Evolutionary conservation across 805 yeast genomes (phyloP).

Genomic region (Wickerhamiella allomyrinae): DNA sequence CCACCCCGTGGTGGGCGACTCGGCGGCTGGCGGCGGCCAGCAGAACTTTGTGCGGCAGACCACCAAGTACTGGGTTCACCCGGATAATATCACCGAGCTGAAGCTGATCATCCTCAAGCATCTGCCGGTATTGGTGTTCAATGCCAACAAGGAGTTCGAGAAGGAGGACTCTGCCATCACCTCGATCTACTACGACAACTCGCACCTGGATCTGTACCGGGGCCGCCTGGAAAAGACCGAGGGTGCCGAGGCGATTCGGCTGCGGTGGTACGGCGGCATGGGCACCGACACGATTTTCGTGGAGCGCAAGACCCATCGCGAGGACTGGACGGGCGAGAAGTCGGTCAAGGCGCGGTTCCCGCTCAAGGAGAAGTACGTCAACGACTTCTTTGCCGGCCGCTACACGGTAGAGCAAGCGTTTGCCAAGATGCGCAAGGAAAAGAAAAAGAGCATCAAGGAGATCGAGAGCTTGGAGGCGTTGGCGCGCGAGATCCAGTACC

Average conservation of each 20-base stretch:
- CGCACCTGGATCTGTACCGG: conserved; percentile 75
- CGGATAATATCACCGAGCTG: conserved; percentile 92
- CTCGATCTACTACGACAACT: conserved; percentile 88
- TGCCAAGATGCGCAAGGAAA: conserved; percentile 84
- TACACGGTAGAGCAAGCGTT: conserved; percentile 81
- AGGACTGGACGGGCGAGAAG: conserved; percentile 99
- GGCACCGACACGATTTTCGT: conserved; percentile 79
- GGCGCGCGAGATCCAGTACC: conserved; percentile 86
- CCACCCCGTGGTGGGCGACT: conserved; percentile 86
- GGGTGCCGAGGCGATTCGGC: conserved; percentile 97
- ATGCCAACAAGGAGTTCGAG: conserved; percentile 91
- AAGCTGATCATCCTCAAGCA: conserved; percentile 86
- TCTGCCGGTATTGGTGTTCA: conserved; percentile 92
- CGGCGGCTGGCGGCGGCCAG: conserved; percentile 95
- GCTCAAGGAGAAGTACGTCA: conserved; percentile 79
- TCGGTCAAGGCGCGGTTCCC: conserved; percentile 97
- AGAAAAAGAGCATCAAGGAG: conserved; percentile 73
- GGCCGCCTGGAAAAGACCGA: conserved; percentile 93
- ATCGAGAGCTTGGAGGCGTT: conserved; percentile 84
- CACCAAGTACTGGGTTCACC: conserved; percentile 98
- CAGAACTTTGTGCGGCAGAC: conserved; percentile 98
- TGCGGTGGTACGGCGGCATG: conserved; percentile 99
- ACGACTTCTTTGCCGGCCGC: conserved; percentile 67
- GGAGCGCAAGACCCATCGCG: conserved; percentile 95
- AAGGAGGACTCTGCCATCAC: conserved; percentile 91